Base-by-base conservation (phyloP, 257 asterid species). In the Forsythia viridissima region DNA sequence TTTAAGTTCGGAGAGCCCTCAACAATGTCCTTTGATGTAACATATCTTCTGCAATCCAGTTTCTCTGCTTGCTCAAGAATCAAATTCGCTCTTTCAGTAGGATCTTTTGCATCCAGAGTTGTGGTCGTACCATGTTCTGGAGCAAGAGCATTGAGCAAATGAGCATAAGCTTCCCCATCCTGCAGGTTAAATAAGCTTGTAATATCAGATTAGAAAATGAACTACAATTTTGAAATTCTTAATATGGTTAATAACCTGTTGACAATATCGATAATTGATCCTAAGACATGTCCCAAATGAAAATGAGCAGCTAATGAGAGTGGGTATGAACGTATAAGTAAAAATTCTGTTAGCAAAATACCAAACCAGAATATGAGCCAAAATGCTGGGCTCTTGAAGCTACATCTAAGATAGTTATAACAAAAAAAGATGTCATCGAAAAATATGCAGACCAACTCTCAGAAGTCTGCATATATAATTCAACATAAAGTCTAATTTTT, bases 121-220 rank as follows among this genome's bases (percentile, higher is more conserved):
- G 75, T 39, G 11, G 91, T 89, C 30, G 97, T 88, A 76, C 93
- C 92, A 75, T 78, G 92, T 84, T 95, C 99, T 2, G 99, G 99
- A 44, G 99, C 98, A 72, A 95, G 94, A 78, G 91, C 89, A 84
- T 92, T 93, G 68, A 95, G 94, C 92, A 95, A 82, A 86, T 88
- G 89, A 74, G 97, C 99, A 81, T 93, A 95, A 67, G 99, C 99
- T 84, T 93, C 96, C 63, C 98, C 98, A 48, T 95, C 98, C 99
- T 93, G 88, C 81, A 86, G 74, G 4, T 39, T 21, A 20, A 70
- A 78, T 7, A 24, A 21, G 43, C 11, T 40, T 20, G 61, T 41
- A 42, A 71, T 57, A 11, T 59, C 71, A 43, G 57, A 16, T 68
- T 43, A 11, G 46, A 66, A 57, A 77, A 74, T 63, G 10, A 44